Evolutionary conservation across 805 yeast species (phyloP).

Genomic region (Candida nanaspora): DNA sequence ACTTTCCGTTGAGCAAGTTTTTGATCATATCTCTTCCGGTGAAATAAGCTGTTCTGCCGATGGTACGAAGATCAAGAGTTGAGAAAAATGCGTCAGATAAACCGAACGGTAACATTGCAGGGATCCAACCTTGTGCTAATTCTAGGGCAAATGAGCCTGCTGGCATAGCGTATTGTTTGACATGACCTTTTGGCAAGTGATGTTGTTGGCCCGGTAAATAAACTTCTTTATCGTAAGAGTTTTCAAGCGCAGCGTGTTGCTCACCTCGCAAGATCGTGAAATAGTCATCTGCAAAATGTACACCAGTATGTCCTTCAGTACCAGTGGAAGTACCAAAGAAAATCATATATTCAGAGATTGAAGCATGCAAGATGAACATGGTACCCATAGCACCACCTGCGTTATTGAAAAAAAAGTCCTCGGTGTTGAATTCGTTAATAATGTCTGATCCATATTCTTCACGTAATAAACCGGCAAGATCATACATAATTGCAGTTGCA

Average conservation of each 20-base stretch:
- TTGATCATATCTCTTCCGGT: conserved; percentile 75
- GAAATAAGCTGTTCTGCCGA: conserved; percentile 59
- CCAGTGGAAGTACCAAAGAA: conserved; percentile 92
- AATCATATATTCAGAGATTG: conserved; percentile 86
- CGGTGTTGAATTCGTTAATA: conserved; percentile 63
- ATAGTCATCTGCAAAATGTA: conserved; percentile 96
- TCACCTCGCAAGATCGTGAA: conserved; percentile 83
- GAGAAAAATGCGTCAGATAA: conserved; percentile 72
- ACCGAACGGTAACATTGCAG: conserved; percentile 96
- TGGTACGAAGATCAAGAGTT: conserved; percentile 70
- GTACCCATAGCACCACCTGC: conserved; percentile 99
- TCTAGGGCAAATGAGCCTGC: conserved; percentile 82
- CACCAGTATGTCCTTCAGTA: conserved; percentile 94
- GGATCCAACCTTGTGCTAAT: conserved; percentile 98
- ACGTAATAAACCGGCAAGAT: conserved; percentile 51
- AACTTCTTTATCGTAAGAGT: conserved; percentile 56
- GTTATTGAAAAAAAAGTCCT: conserved; percentile 93
- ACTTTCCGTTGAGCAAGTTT: conserved; percentile 33
- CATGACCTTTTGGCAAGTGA: conserved; percentile 62
- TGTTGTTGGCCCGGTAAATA: conserved; percentile 86
- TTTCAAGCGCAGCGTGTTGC: conserved; percentile 66
- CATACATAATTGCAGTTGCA: conserved; percentile 55
- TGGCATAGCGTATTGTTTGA: conserved; percentile 85
- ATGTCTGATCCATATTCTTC: conserved; percentile 57
- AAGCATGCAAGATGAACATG: conserved; percentile 93